Base-by-base conservation (phyloP, 768 basidiomycete species). In the Tylopilus rubrobrunneus region DNA sequence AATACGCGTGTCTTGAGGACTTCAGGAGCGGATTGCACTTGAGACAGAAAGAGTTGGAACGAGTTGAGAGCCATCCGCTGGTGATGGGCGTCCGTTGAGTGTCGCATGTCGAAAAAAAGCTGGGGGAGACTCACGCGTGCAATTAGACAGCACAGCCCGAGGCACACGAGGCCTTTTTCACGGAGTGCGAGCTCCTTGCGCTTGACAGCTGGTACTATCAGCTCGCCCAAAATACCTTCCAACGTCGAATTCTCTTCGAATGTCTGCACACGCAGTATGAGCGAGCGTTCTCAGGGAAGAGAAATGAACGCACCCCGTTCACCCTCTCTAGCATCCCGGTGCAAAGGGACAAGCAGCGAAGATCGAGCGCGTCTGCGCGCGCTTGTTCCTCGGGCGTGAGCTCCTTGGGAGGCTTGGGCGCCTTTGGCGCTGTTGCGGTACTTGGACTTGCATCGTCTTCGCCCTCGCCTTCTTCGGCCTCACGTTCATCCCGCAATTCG, bases 151-250 rank as follows among this genome's bases (percentile, higher is more conserved):
- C 85, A 88, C 14, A 92, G 64, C 0, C 87, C 89, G 9, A 91
- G 73, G 43, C 82, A 80, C 37, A 85, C 73, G n/a, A 89, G 65
- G 3, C 85, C 89, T 52, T 81, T 78, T 65, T 87, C 82, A 23
- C 83, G 74, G 27, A 90, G 73, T 2, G 56, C 55, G 6, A 89
- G 77, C 60, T 96, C 92, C 71, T 95, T 95, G 49, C 91, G 82
- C 64, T 87, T 85, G 42, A 98, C 90, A 5, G 91, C 84, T 3
- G 96, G 96, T 31, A 97, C 82, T 63, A 98, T 92, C 17, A 99
- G 75, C 61, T 98, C 92, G 10, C 89, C 76, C 68, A 83, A 65
- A 21, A 78, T 69, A 27, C 89, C 87, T 55, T 84, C 82, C 53
- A 89, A 69, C 5, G 82, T 85, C 7, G 85, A 83, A 64, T 87